A percentile compares a stretch with the other conserved stretches of the same genome.
Conservation (phyloP, 768 basidiomycete genomes). For the Mycena chlorophos region DNA sequence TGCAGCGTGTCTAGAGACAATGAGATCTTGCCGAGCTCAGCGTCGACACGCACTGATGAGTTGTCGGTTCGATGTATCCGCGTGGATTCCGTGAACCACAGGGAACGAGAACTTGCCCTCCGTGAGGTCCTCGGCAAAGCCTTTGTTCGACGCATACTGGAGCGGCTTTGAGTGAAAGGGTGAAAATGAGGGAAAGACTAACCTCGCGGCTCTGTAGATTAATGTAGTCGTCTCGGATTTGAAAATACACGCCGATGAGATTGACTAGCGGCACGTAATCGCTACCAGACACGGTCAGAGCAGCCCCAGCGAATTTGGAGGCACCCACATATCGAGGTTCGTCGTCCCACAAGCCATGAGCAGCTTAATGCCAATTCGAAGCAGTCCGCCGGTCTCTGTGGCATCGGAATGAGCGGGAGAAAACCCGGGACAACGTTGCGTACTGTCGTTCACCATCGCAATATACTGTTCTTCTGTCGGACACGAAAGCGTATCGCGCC, state of each 20-base stretch:
- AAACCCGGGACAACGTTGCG: slow-evolving; percentile 12
- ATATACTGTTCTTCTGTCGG: slow-evolving; percentile 96
- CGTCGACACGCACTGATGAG: slow-evolving; percentile 55
- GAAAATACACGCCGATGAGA: slow-evolving; percentile 91
- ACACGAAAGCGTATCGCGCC: slow-evolving; percentile 88
- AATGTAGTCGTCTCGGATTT: slow-evolving; percentile 97
- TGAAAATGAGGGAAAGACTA: slow-evolving; percentile 11
- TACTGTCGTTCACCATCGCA: slow-evolving; percentile 95
- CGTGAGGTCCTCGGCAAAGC: slow-evolving; percentile 73
- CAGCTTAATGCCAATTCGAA: slow-evolving; percentile 88
- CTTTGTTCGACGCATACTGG: slow-evolving; percentile 66
- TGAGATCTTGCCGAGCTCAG: no score
- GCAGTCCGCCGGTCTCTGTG: slow-evolving; percentile 90
- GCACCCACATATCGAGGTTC: slow-evolving; percentile 56
- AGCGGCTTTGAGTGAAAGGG: background rate
- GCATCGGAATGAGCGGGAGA: background rate
- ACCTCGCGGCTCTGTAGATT: slow-evolving; percentile 88
- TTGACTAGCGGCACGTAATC: slow-evolving; percentile 93
- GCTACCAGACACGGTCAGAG: slow-evolving; percentile 37
- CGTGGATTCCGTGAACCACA: slow-evolving; percentile 66
- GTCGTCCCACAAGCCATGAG: slow-evolving; percentile 89
- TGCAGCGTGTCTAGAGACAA: slow-evolving; percentile 31
- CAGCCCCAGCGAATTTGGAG: background rate
- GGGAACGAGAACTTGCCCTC: slow-evolving; percentile 85
- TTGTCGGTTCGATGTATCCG: slow-evolving; percentile 56